These are phyloP conservation scores for Eremomyces bilateralis DNA, from an alignment of 495 filamentous ascomycete species.

Conservation along the genomic window DNA sequence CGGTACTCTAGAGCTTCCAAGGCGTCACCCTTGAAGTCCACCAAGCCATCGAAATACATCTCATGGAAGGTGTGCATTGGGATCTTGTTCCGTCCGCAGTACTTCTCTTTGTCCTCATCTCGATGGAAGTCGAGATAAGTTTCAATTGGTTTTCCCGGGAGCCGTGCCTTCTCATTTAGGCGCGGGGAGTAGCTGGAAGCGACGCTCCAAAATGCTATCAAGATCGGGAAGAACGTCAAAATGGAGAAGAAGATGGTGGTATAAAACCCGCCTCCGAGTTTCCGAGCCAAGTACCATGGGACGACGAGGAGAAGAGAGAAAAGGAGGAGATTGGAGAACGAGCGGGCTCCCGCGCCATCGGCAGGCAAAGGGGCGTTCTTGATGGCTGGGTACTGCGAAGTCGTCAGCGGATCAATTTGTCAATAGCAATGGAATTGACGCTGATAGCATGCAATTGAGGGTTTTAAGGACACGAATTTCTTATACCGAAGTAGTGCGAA, in stretches of 20 bases:
- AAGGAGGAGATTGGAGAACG: constrained; percentile 46
- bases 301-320: constrained; percentile 32
- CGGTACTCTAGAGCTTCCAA: constrained; percentile 64
- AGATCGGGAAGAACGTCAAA: constrained; percentile 40
- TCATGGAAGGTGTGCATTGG: constrained; percentile 75
- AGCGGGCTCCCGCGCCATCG: constrained; percentile 45
- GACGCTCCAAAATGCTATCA: constrained; percentile 49
- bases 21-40: constrained; percentile 67
- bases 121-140: constrained; percentile 73
- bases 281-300: constrained; percentile 45
- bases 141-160: constrained; percentile 59
- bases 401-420: background rate
- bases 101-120: constrained; percentile 45
- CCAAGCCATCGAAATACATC: constrained; percentile 72
- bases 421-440: constrained; percentile 3
- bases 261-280: constrained; percentile 49
- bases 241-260: constrained; percentile 49
- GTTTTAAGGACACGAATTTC: background rate
- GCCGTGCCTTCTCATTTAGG: constrained; percentile 55
- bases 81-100: constrained; percentile 57
- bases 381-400: constrained; percentile 45
- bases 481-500: constrained; percentile 49
- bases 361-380: constrained; percentile 66
- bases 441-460: constrained; percentile 1
- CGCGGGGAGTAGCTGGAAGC: constrained; percentile 44